Evolutionary conservation across 2,329 filamentous ascomycete species (phyloP), one percentile per base, ranked within the genome.

Genomic region (Fusarium sp.): DNA sequence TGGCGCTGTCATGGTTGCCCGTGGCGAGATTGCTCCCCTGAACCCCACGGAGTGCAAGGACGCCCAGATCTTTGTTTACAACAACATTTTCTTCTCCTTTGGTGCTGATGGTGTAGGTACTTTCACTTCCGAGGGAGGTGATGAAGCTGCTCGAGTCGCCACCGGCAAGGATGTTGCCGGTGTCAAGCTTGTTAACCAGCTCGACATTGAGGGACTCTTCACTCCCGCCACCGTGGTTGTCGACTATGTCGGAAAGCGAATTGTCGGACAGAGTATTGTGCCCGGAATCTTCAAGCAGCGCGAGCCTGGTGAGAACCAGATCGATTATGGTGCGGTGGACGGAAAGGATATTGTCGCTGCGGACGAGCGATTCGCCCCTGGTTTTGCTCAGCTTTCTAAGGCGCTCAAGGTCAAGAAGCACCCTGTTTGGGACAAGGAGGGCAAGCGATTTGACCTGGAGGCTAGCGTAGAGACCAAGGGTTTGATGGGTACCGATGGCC

Each of bases 1-100:
- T 70, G 96, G 96, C 71, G 96, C 96, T 35, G 93, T 98, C 53
- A 87, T 98, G 75, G 96, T 99, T 62, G 96, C 95, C 27, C 90
- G 94, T 66, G 96, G 96, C 62, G 96, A 99, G 82, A 93, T 99
- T 72, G 92, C 95, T 22, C 94, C 96, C 8, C 85, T 99, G 63
- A 99, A 99, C 85, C 97, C 96, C 8, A 98, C 96, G 0, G 96
- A 99, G 84, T 92, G 89, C 72, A 91, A 89, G 75, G 96, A 99
- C 81, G 96, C 96, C 5, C 96, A 99, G 82, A 99, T 99, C 74
- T 99, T 98, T 79, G 96, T 99, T 27, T 98, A 98, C 87, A 98
- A 98, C 87, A 99, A 99, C 84, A 95, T 99, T 75, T 99, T 99
- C 87, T 99, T 98, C 87, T 98, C 96, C 1, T 98, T 98, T 77